Percentiles rank a stretch among this genome's conserved stretches.
phyloP scores from a whole-genome alignment of 208 protist species.

The Wallacemonas sp. region DNA sequence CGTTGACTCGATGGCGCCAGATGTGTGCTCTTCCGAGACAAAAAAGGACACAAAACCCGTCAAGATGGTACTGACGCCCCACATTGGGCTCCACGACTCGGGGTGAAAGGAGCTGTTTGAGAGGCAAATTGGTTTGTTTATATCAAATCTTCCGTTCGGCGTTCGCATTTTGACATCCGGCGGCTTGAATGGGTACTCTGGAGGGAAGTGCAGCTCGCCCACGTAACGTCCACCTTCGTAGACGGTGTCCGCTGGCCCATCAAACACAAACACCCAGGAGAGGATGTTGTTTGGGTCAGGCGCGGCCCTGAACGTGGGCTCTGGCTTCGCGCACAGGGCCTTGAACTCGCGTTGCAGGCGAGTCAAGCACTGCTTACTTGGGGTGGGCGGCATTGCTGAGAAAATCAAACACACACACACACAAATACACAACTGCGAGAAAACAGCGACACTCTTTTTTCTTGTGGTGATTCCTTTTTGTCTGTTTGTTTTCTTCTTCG shows the following conservation, averaged over 20 bases:
- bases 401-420: no score
- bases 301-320: slow-evolving; percentile 26
- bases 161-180: slow-evolving; percentile 87
- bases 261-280: slow-evolving; percentile 65
- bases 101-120: slow-evolving; percentile 89
- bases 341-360: slow-evolving; percentile 49
- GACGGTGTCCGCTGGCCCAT: slow-evolving; percentile 80
- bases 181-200: slow-evolving; percentile 97
- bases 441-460: no score
- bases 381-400: background rate
- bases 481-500: background rate
- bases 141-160: slow-evolving; percentile 83
- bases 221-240: slow-evolving; percentile 97
- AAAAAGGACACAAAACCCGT: slow-evolving; percentile 88
- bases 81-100: slow-evolving; percentile 88
- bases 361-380: slow-evolving; percentile 30
- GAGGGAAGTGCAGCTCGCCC: slow-evolving; percentile 92
- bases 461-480: background rate
- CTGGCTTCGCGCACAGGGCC: slow-evolving; percentile 24
- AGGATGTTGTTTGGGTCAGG: slow-evolving; percentile 84
- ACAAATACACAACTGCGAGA: no score
- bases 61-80: slow-evolving; percentile 77
- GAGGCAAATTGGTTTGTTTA: slow-evolving; percentile 67
- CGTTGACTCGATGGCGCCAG: slow-evolving; percentile 36
- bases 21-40: slow-evolving; percentile 44